Evolutionary conservation across 345 rosid species (phyloP), one percentile per base, ranked within the genome.

Genomic region (Hirschfeldia incana): DNA sequence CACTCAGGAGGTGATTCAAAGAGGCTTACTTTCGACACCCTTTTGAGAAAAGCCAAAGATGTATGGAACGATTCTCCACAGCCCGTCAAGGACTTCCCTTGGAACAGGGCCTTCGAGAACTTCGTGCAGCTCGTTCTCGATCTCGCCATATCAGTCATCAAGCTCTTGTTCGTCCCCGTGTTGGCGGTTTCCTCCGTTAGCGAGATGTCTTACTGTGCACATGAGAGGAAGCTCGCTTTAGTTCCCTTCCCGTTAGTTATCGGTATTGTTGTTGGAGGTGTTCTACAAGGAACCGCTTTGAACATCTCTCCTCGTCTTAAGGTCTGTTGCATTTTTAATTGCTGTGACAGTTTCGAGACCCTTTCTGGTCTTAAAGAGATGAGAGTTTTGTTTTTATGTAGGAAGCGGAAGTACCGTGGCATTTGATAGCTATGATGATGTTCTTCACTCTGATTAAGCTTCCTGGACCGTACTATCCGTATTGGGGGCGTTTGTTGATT

Each of bases 141-240:
- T 89, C 90, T 94, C 44, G 39, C 80, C 2, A 63, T 94, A 74
- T 84, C 89, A 5, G 95, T 91, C 51, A 75, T 86, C 75, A 91
- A 92, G 81, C 86, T 84, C 74, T 78, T 94, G 78, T 86, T 85
- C n/a, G 85, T 87, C n/a, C 98, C 98, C 0, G 61, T 90, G 74
- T 79, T 94, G 60, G 90, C 83, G 26, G 87, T 92, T 83, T 79
- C 97, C 34, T 91, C 97, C 26, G 81, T 92, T 11, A 92, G 97
- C n/a, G 98, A 94, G 91, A 88, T 94, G 97, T 94, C 98, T 60
- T 94, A 92, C 49, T 91, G 97, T 86, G 97, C 98, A 3, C 97
- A 88, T 79, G 87, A 91, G 73, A 92, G 82, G 87, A 92, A 84
- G 85, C 85, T 94, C 81, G 80, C 77, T 64, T 74, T 91, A 46